These are phyloP conservation scores for Sporothrix brunneoviolacea DNA, from an alignment of 2,329 filamentous ascomycete genomes.

Conservation along the genomic window DNA sequence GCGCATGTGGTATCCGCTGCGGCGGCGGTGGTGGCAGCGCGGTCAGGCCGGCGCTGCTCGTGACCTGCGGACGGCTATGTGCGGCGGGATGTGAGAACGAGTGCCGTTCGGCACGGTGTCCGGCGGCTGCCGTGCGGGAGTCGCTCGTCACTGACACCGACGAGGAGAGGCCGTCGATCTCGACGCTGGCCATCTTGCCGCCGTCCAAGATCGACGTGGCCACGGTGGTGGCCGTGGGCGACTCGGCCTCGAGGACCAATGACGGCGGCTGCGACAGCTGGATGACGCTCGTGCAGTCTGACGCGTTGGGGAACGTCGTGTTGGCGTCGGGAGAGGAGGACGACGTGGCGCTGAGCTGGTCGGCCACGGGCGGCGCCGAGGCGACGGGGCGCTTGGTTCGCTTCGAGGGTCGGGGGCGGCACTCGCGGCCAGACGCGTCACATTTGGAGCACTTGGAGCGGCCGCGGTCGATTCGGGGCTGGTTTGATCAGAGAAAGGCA, in stretches of 20 bases:
- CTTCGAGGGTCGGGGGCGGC: conserved; percentile 1
- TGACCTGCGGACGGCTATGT: background rate
- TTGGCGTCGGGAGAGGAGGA: background rate
- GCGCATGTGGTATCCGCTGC: background rate
- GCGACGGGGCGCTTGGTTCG: background rate
- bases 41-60: background rate
- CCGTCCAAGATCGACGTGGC: too few relatives aligned
- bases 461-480: conserved; percentile 4
- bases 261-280: too few relatives aligned
- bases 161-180: too few relatives aligned
- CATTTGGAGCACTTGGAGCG: conserved; percentile 3
- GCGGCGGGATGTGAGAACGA: background rate
- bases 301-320: too few relatives aligned
- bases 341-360: background rate
- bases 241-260: too few relatives aligned
- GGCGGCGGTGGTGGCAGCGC: background rate
- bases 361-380: background rate
- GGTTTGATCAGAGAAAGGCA: too few relatives aligned
- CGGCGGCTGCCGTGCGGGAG: too few relatives aligned
- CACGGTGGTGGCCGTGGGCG: background rate
- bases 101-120: background rate
- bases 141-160: too few relatives aligned
- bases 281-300: too few relatives aligned
- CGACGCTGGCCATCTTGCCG: too few relatives aligned
- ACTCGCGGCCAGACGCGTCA: conserved; percentile 4